A percentile compares a stretch with the other conserved stretches of the same genome.
Conservation (phyloP, 495 filamentous ascomycete genomes). For the Hypoxylon intermedium region DNA sequence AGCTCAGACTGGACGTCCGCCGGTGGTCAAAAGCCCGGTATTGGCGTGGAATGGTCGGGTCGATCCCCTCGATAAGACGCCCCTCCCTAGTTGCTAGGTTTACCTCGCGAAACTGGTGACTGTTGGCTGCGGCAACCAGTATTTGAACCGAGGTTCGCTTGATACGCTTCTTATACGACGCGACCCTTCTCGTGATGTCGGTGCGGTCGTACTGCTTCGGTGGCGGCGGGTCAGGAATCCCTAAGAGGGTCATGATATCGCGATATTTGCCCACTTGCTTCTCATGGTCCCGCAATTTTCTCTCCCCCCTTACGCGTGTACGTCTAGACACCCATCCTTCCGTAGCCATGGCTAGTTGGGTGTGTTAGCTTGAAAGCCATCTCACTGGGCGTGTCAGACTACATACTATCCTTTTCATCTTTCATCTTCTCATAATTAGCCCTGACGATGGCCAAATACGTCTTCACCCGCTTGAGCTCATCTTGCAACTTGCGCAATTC, state of each 20-base stretch:
- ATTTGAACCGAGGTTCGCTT: conserved; percentile 31
- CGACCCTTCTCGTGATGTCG: conserved; percentile 7
- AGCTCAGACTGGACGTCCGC: conserved; percentile 11
- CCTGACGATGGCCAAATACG: conserved; percentile 11
- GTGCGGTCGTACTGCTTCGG: conserved; percentile 7
- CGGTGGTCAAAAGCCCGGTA: conserved; percentile 17
- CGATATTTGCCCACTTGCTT: neutral
- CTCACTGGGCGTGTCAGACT: neutral
- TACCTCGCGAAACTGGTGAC: conserved; percentile 26
- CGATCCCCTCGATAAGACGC: conserved; percentile 5
- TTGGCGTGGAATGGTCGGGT: neutral
- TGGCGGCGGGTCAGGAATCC: neutral
- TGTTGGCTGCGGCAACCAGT: conserved; percentile 29
- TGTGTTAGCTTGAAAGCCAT: conserved; percentile 6
- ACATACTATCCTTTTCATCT: conserved; percentile 17
- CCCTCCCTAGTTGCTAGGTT: conserved; percentile 18
- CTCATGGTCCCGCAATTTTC: neutral
- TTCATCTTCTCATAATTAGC: neutral
- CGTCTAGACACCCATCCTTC: conserved; percentile 11
- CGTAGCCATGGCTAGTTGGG: neutral
- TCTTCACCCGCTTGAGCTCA: conserved; percentile 5
- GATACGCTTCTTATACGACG: conserved; percentile 11
- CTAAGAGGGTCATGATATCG: neutral
- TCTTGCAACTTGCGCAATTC: conserved; percentile 4
- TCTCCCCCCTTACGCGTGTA: conserved; percentile 1